Conservation (phyloP, 2,329 filamentous ascomycete species). For the Didymella pinodella region DNA sequence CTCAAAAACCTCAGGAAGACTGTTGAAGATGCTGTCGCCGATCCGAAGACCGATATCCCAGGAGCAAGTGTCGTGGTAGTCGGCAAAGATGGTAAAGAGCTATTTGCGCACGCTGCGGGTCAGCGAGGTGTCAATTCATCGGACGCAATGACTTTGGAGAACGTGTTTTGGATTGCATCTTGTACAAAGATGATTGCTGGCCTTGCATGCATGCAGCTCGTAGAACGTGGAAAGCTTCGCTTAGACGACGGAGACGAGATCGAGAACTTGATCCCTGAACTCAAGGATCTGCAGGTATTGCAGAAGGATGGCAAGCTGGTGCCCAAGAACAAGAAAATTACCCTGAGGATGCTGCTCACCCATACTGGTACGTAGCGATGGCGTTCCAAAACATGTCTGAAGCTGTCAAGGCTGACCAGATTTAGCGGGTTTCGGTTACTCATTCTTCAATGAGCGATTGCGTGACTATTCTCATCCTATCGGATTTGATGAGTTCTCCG, state of each 20-base stretch:
- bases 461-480: conserved; percentile 57
- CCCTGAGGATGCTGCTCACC: conserved; percentile 58
- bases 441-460: conserved; percentile 57
- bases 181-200: conserved; percentile 54
- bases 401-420: neutral
- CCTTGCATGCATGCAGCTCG: conserved; percentile 46
- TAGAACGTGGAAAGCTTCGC: conserved; percentile 42
- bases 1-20: conserved; percentile 24
- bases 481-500: conserved; percentile 67
- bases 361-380: conserved; percentile 50
- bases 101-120: conserved; percentile 53
- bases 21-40: conserved; percentile 31
- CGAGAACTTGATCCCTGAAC: conserved; percentile 38
- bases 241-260: conserved; percentile 41
- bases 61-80: conserved; percentile 55
- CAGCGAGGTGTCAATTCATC: conserved; percentile 47
- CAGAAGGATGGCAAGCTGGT: conserved; percentile 42
- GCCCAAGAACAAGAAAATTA: conserved; percentile 56
- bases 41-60: conserved; percentile 43
- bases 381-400: neutral
- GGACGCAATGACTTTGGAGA: conserved; percentile 65
- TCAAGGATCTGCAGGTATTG: conserved; percentile 51
- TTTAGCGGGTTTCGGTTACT: conserved; percentile 57
- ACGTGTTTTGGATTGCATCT: conserved; percentile 64
- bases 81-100: conserved; percentile 52